Percentiles rank a stretch among this genome's conserved stretches.
phyloP scores from a whole-genome alignment of 1,284 basidiomycete genomes.

The Coriolopsis trogii region DNA sequence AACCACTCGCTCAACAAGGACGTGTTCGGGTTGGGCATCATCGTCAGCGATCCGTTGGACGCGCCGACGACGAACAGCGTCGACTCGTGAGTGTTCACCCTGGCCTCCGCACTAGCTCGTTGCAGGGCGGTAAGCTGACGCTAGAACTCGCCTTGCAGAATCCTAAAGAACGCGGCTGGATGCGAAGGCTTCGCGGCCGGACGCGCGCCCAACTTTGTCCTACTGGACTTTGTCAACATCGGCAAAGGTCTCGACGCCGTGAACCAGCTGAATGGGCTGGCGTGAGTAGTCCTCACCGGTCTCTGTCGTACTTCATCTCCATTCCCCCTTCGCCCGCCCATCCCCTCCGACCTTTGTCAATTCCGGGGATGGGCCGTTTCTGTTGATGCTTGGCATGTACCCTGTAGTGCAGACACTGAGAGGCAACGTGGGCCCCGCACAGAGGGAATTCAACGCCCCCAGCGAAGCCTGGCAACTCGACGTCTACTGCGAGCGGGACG shows the following conservation, averaged over 20 bases:
- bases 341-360: no score
- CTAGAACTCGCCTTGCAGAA: slow-evolving; percentile 31
- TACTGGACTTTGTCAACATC: slow-evolving; percentile 53
- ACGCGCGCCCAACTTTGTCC: slow-evolving; percentile 51
- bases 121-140: neutral
- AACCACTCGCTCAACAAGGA: slow-evolving; percentile 57
- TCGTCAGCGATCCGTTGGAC: slow-evolving; percentile 42
- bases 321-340: neutral
- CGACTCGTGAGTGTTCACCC: slow-evolving; percentile 44
- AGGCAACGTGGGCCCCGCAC: neutral
- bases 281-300: no score
- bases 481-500: no score
- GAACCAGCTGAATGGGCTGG: slow-evolving; percentile 47
- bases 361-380: slow-evolving; percentile 1
- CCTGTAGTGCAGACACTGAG: neutral
- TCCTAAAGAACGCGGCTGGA: slow-evolving; percentile 46
- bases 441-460: no score
- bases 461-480: no score
- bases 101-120: no score
- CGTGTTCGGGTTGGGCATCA: slow-evolving; percentile 39
- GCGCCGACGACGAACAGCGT: slow-evolving; percentile 47
- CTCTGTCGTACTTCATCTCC: no score
- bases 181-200: slow-evolving; percentile 46
- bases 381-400: neutral
- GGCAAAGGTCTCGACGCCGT: slow-evolving; percentile 47